Percentiles rank a stretch among this genome's conserved stretches.
Conservation (phyloP, 495 filamentous ascomycete species). For the Aspergillus homomorphus region DNA sequence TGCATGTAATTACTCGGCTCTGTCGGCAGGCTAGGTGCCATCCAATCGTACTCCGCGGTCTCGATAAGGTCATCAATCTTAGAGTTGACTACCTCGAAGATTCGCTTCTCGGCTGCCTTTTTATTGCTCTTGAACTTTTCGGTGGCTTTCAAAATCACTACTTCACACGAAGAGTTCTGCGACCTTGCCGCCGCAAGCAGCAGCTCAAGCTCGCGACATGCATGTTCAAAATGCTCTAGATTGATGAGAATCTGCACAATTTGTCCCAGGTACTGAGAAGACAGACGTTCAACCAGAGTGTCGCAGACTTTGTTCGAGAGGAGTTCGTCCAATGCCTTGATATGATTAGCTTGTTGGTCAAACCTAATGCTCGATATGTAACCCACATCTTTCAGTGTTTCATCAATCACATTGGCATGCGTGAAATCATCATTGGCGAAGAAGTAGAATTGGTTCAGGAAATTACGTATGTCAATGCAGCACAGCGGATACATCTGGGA, state of each 20-base stretch:
- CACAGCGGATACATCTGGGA: conserved; percentile 98
- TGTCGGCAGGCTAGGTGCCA: conserved; percentile 56
- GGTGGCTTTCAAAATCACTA: conserved; percentile 74
- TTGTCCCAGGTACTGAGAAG: conserved; percentile 89
- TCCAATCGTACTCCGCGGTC: conserved; percentile 97
- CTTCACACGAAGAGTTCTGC: conserved; percentile 66
- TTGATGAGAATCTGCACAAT: conserved; percentile 99
- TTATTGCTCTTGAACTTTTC: conserved; percentile 84
- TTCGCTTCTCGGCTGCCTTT: conserved; percentile 93
- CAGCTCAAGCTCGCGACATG: conserved; percentile 81
- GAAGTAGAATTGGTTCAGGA: conserved; percentile 93
- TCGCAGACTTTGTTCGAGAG: conserved; percentile 87
- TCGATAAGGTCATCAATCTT: conserved; percentile 98
- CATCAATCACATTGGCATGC: conserved; percentile 79
- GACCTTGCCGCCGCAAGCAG: conserved; percentile 78
- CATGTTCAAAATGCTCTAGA: conserved; percentile 91
- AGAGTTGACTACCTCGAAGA: conserved; percentile 97
- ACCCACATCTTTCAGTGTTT: conserved; percentile 73
- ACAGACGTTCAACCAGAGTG: conserved; percentile 81
- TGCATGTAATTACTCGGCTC: conserved; percentile 91
- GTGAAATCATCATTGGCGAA: conserved; percentile 94
- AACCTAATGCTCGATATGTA: not conserved
- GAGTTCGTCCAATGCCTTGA: conserved; percentile 80
- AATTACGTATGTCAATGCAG: conserved; percentile 96
- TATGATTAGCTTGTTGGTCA: conserved; percentile 13